Base-by-base conservation (phyloP, 768 basidiomycete species). In the Agrocybe chaxingu region DNA sequence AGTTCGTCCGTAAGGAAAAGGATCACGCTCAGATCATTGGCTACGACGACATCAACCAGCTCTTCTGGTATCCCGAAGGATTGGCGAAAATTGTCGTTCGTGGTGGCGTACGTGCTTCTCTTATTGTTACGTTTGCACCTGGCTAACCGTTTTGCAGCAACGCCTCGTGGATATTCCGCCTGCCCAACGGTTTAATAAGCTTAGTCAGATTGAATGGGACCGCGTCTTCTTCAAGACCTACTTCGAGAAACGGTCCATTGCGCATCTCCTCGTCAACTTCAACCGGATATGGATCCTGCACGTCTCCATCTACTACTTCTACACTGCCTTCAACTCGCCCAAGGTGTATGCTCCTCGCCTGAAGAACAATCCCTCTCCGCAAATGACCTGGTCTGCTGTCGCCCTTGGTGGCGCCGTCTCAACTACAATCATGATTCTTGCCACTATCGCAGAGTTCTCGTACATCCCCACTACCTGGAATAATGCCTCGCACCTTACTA, bases 31-130 rank as follows among this genome's bases (percentile, higher is more conserved):
- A 92, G 59, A 91, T 98, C 65, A 94, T 98, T 59, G 97, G 97
- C n/a, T 99, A 99, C 65, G 97, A 99, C 67, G 97, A 99, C 66
- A 92, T 99, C 72, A 99, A 99, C 67, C 97, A 99, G 63, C 75
- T 98, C 18, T 99, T 99, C 72, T 99, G 97, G 97, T 99, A 98
- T 67, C 97, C 97, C 2, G 97, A 99, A 67, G 97, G 97, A 45
- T 79, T 99, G 47, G 89, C 92, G 0, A 87, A 91, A 59, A 98
- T 99, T 58, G 84, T 93, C 10, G 78, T 98, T 30, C 77, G 74
- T 33, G 93, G 98, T 66, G 90, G 89, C 62, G 92, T 94, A 58
- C 50, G 82, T 70, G 12, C 58, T 29, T 38, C 44, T 47, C 32
- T 19, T 44, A 32, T 24, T 30, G 39, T 8, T 55, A 45, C 10